phyloP scores from a whole-genome alignment of 2,329 filamentous ascomycete species.

The Penicillium sp. region DNA sequence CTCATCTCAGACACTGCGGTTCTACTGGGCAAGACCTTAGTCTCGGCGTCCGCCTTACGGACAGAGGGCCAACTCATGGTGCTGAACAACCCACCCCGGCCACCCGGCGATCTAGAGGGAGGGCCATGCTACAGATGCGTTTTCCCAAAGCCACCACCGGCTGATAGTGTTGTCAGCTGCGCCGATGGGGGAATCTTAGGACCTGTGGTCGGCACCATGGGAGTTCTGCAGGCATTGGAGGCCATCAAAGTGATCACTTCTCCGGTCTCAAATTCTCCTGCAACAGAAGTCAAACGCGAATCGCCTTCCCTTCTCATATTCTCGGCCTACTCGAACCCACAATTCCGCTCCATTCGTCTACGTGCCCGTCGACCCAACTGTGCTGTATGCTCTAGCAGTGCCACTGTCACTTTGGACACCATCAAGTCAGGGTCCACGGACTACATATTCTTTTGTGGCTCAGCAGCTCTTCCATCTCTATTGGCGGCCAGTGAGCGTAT shows the following conservation, averaged over 20 bases:
- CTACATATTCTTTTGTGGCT: conserved; percentile 85
- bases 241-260: conserved; percentile 78
- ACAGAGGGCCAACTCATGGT: conserved; percentile 90
- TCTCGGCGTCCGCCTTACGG: conserved; percentile 87
- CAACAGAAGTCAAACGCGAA: conserved; percentile 22
- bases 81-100: conserved; percentile 76
- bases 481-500: conserved; percentile 70
- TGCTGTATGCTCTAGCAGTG: conserved; percentile 71
- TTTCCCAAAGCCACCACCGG: conserved; percentile 84
- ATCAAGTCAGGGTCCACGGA: conserved; percentile 71
- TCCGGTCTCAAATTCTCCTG: not conserved
- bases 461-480: conserved; percentile 57
- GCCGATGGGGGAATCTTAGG: conserved; percentile 92
- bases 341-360: conserved; percentile 77
- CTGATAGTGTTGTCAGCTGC: conserved; percentile 80
- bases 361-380: conserved; percentile 71
- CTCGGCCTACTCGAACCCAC: conserved; percentile 47
- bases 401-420: conserved; percentile 65
- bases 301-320: conserved; percentile 47
- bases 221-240: conserved; percentile 87
- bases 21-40: conserved; percentile 74
- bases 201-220: conserved; percentile 91
- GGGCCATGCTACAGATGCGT: conserved; percentile 94
- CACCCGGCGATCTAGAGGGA: conserved; percentile 60
- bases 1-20: conserved; percentile 90